Evolutionary conservation across 208 protist genomes (phyloP).

Genomic region (Wallacemonas sp.): DNA sequence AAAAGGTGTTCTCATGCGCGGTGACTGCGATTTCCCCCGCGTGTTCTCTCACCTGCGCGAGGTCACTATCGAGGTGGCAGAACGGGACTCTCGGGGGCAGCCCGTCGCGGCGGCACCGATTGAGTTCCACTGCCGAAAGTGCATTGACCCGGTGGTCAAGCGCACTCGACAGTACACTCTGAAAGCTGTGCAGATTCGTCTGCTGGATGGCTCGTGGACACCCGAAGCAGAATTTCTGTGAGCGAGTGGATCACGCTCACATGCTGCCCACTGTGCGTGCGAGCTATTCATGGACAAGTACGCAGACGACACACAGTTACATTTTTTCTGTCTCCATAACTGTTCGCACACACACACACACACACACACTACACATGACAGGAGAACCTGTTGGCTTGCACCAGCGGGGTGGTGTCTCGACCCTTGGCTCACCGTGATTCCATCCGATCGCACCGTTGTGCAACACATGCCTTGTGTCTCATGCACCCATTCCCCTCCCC

Average conservation of each 20-base stretch:
- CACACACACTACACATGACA: not conserved
- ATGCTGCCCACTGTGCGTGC: too few relatives aligned
- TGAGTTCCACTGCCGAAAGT: constrained; percentile 81
- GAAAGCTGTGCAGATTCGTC: constrained; percentile 49
- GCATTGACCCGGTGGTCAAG: constrained; percentile 68
- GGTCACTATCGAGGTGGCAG: constrained; percentile 27
- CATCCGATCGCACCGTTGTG: not conserved
- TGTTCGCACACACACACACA: not conserved
- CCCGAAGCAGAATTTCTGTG: constrained; percentile 70
- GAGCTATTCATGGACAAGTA: too few relatives aligned
- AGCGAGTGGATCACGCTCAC: too few relatives aligned
- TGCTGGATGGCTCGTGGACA: constrained; percentile 86
- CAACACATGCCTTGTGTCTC: not conserved
- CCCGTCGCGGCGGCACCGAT: constrained; percentile 13
- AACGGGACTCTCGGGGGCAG: constrained; percentile 1
- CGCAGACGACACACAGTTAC: not conserved
- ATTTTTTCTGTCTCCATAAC: not conserved
- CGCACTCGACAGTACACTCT: constrained; percentile 31
- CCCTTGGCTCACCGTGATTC: not conserved
- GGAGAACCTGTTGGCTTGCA: too few relatives aligned
- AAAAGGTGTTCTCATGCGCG: constrained; percentile 38
- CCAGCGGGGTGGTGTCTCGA: too few relatives aligned
- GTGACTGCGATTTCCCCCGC: constrained; percentile 85
- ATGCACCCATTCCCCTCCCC: too few relatives aligned
- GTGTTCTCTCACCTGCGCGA: constrained; percentile 82